Evolutionary conservation across 768 basidiomycete species (phyloP).

Genomic region (Xerocomus spinulosus): DNA sequence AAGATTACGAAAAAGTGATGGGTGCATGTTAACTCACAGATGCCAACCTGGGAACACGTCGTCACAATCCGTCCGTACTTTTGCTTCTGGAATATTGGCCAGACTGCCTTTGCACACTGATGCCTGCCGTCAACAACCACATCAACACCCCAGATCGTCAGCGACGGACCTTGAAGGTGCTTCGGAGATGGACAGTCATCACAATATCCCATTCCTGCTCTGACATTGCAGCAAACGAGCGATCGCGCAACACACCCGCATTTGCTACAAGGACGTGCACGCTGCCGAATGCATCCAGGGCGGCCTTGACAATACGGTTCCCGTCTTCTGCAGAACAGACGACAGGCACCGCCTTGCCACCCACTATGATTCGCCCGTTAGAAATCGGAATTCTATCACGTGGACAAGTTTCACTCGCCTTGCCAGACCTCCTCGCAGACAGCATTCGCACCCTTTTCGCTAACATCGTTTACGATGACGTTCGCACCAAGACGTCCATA

Average conservation of each 20-base stretch:
- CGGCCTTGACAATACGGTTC: conserved; percentile 81
- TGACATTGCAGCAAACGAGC: conserved; percentile 84
- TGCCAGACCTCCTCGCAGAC: conserved; percentile 86
- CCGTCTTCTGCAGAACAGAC: conserved; percentile 91
- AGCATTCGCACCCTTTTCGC: conserved; percentile 71
- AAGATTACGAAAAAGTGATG: neutral
- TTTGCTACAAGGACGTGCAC: conserved; percentile 90
- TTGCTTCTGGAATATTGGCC: conserved; percentile 96
- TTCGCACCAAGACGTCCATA: conserved; percentile 92
- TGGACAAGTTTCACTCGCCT: conserved; percentile 39
- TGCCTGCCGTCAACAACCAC: neutral
- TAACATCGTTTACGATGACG: conserved; percentile 94
- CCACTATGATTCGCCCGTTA: conserved; percentile 43
- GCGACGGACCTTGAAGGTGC: conserved; percentile 73
- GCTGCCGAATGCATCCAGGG: conserved; percentile 80
- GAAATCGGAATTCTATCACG: neutral
- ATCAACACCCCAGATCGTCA: neutral
- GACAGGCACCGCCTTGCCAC: conserved; percentile 82
- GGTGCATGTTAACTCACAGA: conserved; percentile 56
- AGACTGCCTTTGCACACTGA: conserved; percentile 88
- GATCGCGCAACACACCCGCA: conserved; percentile 91
- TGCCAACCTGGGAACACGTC: conserved; percentile 88
- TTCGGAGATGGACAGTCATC: conserved; percentile 81
- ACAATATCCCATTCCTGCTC: conserved; percentile 95
- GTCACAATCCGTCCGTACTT: conserved; percentile 94